These are phyloP conservation scores for Eucalyptus fibrosa DNA, from an alignment of 345 rosid species.

Conservation along the genomic window DNA sequence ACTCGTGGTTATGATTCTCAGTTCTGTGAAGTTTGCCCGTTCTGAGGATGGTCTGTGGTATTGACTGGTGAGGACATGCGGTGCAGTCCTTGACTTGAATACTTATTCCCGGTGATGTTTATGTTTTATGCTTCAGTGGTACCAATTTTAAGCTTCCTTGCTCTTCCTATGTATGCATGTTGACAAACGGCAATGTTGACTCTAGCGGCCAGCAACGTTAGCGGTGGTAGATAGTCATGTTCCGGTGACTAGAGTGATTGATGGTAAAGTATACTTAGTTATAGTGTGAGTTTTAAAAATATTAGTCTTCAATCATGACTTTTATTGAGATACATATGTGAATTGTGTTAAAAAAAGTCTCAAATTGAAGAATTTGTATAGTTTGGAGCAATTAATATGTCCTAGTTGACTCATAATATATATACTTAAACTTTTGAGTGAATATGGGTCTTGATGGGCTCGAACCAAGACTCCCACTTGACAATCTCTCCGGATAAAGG, in stretches of 20 bases:
- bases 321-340: too few relatives aligned
- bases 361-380: too few relatives aligned
- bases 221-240: not conserved
- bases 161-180: not conserved
- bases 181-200: not conserved
- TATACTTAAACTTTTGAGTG: too few relatives aligned
- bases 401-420: too few relatives aligned
- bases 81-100: not conserved
- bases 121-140: not conserved
- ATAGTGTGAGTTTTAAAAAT: not conserved
- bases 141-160: not conserved
- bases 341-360: not conserved
- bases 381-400: too few relatives aligned
- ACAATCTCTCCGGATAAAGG: too few relatives aligned
- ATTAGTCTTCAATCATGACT: not conserved
- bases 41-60: not conserved
- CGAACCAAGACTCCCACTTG: too few relatives aligned
- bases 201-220: not conserved
- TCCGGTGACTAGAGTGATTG: not conserved
- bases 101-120: not conserved
- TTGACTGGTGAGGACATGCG: not conserved
- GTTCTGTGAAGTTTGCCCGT: accelerated
- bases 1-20: not conserved
- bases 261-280: not conserved
- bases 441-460: too few relatives aligned